Percentiles rank a stretch among this genome's conserved stretches.
Conservation (phyloP, 176 grass and related monocot species). For the Eleusine indica region DNA sequence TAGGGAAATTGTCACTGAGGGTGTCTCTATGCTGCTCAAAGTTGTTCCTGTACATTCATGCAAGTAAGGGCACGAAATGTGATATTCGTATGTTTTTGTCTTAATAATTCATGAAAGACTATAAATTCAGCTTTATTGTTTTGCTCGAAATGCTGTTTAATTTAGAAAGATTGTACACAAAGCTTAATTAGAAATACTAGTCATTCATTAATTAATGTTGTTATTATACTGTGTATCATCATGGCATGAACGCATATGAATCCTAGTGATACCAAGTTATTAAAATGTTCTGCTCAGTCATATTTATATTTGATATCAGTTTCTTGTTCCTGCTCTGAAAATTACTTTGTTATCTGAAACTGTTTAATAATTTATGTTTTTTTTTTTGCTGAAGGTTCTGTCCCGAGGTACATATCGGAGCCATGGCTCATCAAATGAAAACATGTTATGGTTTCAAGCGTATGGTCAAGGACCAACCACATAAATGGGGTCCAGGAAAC, state of each 20-base stretch:
- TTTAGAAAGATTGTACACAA: background rate
- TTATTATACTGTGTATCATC: background rate
- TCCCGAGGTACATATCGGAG: constrained; percentile 74
- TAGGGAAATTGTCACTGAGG: constrained; percentile 57
- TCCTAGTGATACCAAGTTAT: background rate
- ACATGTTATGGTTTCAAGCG: constrained; percentile 75
- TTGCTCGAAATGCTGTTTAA: background rate
- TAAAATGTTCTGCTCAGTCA: background rate
- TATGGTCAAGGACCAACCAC: constrained; percentile 55
- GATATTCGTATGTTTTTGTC: background rate
- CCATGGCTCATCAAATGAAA: constrained; percentile 64
- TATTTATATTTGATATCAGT: constrained; percentile 30
- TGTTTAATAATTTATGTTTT: constrained; percentile 30
- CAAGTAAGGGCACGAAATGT: constrained; percentile 56
- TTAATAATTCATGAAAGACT: background rate
- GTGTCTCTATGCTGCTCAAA: constrained; percentile 62
- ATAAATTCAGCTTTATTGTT: background rate
- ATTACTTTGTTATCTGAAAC: constrained; percentile 10
- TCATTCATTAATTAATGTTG: background rate
- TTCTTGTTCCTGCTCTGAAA: background rate
- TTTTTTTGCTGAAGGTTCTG: constrained; percentile 64
- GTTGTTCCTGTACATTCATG: constrained; percentile 72
- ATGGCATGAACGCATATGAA: background rate
- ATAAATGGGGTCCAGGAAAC: constrained; percentile 60
- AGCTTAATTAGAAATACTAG: background rate